Evolutionary conservation across 2,329 filamentous ascomycete genomes (phyloP), one percentile per base, ranked within the genome.

Genomic region (Drechslerella coelobrocha): DNA sequence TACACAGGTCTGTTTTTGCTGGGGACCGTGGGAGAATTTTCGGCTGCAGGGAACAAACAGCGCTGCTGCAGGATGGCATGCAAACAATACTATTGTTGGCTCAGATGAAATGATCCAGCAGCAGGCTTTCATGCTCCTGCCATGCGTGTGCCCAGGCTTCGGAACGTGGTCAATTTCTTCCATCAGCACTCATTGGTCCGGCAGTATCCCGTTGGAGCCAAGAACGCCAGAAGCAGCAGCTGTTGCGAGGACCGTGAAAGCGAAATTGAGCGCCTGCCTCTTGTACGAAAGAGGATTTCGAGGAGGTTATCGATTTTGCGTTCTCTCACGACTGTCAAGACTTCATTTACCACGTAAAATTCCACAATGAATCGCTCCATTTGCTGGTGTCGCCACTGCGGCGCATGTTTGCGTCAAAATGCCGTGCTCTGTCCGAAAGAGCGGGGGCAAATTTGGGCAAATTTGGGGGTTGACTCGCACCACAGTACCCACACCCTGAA

Each of bases 1-100:
- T 39, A 4, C 4, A n/a, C 4, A 39, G 12, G 34, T 39, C 17
- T 39, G 34, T n/a, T n/a, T 39, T 39, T 39, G 34, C n/a, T n/a
- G n/a, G n/a, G n/a, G n/a, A n/a, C 34, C 34, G 34, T 39, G 34
- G 34, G 34, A 39, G 34, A 39, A 39, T 39, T 39, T 14, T 39
- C 34, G 34, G 34, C 17, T 39, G 34, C 34, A 39, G 34, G 34
- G 34, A 14, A n/a, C 12, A 14, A 2, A 14, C 34, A 14, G 12
- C 34, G 17, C 34, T 39, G n/a, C 34, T n/a, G 17, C 12, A n/a
- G 34, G 5, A 14, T 39, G 12, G 34, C 12, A 39, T 14, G 34
- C 34, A 39, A 39, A 39, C 34, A 39, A 39, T 39, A n/a, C 34
- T 10, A 39, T 39, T 39, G 34, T 39, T n/a, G 34, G 17, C 34